Base-by-base conservation (phyloP, 164 flowering plant species). In the Nelumbo lutea region DNA sequence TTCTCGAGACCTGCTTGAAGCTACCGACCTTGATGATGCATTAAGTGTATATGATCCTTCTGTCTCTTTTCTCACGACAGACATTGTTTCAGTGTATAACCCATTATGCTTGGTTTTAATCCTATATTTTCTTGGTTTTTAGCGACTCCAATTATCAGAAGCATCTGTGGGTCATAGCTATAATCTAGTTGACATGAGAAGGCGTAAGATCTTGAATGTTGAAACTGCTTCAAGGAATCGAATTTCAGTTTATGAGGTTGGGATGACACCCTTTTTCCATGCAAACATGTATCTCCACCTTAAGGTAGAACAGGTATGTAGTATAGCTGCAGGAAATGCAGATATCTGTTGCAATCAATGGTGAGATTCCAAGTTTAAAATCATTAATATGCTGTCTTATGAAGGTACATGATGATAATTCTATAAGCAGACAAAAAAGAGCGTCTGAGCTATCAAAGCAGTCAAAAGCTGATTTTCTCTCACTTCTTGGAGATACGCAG, bases 221-320 rank as follows among this genome's bases (percentile, higher is more conserved):
- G 95, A 90, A 77, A 83, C 93, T 5, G 95, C 93, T 62, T 90
- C 93, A 46, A 84, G 79, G 72, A 80, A 80, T 39, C 79, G 91
- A 7, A 46, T 82, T 41, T 90, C 95, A 38, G 76, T 88, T 67
- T 64, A 61, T 69, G 84, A 84, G 64, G 75, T 90, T 42, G 88
- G 86, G 42, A 57, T 63, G 64, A 66, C 42, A 43, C 89, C 94
- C 58, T 90, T 88, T 73, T 93, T 93, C 81, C 98, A 90, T 82
- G 98, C 95, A 72, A 90, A 93, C 68, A 88, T 85, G 93, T 88
- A 88, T 74, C 85, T 86, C 68, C 94, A 89, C 77, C 95, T 90
- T 71, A 83, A 82, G 75, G 81, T 88, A 39, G 61, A 83, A 68
- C 91, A 86, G 88, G 95, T 81, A 79, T 52, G 57, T 62, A 4